A percentile compares a stretch with the other conserved stretches of the same genome.
Conservation (phyloP, 2,329 filamentous ascomycete species). For the Aspergillus sp. region DNA sequence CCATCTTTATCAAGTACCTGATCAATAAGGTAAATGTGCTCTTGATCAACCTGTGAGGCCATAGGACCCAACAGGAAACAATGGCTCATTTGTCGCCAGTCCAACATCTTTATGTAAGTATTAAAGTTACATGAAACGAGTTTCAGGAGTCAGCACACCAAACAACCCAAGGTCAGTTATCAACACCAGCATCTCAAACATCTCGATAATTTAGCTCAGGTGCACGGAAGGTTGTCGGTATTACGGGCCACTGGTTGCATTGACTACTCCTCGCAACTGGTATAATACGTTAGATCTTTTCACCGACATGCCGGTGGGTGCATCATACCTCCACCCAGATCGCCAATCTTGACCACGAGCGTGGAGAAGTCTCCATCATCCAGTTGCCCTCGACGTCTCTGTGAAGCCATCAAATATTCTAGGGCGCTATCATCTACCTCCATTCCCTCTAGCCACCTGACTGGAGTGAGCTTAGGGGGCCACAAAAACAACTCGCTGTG, state of each 20-base stretch:
- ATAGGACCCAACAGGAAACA: constrained; percentile 12
- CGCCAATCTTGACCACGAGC: constrained; percentile 15
- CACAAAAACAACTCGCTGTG: constrained; percentile 3
- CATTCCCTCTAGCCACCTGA: constrained; percentile 12
- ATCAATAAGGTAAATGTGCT: constrained; percentile 5
- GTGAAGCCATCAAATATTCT: constrained; percentile 14
- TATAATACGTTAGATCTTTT: constrained; percentile 1
- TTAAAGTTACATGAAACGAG: constrained; percentile 1
- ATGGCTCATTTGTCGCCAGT: constrained; percentile 14
- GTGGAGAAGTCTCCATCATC: constrained; percentile 7
- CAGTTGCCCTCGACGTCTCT: constrained; percentile 11
- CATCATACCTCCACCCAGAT: constrained; percentile 17
- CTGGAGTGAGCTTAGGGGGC: constrained; percentile 11
- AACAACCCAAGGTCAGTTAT: constrained; percentile 17
- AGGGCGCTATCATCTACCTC: constrained; percentile 11
- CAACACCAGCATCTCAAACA: constrained; percentile 12
- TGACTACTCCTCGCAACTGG: constrained; percentile 4
- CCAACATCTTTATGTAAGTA: constrained; percentile 11
- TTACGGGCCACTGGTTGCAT: constrained; percentile 9
- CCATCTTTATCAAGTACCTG: neutral
- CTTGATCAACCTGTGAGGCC: constrained; percentile 11
- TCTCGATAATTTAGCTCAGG: constrained; percentile 13
- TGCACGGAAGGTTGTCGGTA: constrained; percentile 11
- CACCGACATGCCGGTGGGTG: neutral
- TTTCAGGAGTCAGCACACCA: constrained; percentile 10